Base-by-base conservation (phyloP, 179 eudicot species). In the Gypsophila paniculata region DNA sequence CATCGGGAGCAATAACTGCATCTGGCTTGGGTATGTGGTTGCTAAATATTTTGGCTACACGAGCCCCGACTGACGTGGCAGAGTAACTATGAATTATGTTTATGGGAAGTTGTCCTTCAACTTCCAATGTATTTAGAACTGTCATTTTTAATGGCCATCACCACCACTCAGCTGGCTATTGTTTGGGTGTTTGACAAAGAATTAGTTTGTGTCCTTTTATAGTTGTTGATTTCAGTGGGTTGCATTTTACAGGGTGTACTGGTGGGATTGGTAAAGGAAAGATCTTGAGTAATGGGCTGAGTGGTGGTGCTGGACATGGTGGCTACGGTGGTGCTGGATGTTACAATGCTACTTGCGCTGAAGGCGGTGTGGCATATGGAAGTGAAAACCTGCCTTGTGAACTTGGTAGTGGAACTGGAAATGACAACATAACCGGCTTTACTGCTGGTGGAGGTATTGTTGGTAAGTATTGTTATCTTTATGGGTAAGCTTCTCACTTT, bases 361-460 rank as follows among this genome's bases (percentile, higher is more conserved):
- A 86, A 57, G 99, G 99, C 78, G 99, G 99, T 59, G 57, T 71
- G 77, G 42, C 85, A 11, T 94, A 94, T 82, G 99, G 99, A 55
- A 82, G 82, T 85, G 81, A 85, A 74, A 80, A 87, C 77, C 83
- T 94, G 77, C 99, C 99, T 46, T 94, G 99, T 85, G 97, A 94
- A 85, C 96, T 90, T 83, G 99, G 99, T 68, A 91, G 99, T 81
- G 99, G 99, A 78, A 94, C 97, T 87, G 99, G 97, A 77, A 87
- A 92, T 81, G 76, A 71, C 72, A 91, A 92, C 75, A 72, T 85
- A 58, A 84, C 84, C 61, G 91, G 85, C 76, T 84, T 86, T 51
- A 85, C 93, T 68, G 68, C 85, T 61, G 99, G 99, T 71, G 97
- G 97, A 70, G 99, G 99, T 76, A 85, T 94, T 76, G 83, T 94